Conservation (phyloP, 2,329 filamentous ascomycete genomes). For the Rhynchosporium graminicola region DNA sequence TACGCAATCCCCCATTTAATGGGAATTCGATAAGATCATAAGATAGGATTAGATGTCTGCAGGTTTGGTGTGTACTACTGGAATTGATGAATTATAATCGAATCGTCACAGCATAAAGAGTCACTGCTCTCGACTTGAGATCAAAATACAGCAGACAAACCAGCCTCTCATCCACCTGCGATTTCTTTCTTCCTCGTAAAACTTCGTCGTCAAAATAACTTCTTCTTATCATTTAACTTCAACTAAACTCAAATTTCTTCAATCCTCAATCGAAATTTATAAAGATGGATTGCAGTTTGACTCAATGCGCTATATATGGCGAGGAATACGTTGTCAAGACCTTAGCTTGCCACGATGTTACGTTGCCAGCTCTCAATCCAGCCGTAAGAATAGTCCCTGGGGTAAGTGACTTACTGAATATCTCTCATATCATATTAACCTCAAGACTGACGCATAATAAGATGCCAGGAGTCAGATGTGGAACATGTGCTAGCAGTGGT, state of each 20-base stretch:
- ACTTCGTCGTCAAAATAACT: neutral
- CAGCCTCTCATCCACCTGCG: neutral
- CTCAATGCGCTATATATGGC: conserved; percentile 4
- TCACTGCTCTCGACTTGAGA: neutral
- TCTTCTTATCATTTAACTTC: neutral
- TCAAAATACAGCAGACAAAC: neutral
- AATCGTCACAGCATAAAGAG: neutral
- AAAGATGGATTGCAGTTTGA: conserved; percentile 26
- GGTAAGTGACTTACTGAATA: conserved; percentile 18
- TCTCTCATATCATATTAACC: neutral
- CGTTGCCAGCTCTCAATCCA: conserved; percentile 15
- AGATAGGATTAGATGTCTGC: no score
- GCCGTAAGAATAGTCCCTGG: conserved; percentile 26
- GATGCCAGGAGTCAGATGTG: conserved; percentile 54
- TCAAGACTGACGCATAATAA: conserved; percentile 29
- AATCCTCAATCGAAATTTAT: neutral
- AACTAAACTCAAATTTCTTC: neutral
- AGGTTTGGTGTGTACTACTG: no score
- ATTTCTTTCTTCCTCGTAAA: neutral
- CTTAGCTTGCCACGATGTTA: conserved; percentile 17
- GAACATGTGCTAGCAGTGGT: conserved; percentile 51
- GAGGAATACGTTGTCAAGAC: neutral
- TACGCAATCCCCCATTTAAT: no score
- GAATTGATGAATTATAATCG: no score
- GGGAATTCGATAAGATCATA: no score